phyloP scores from a whole-genome alignment of 352 stramenopile species.

The Pseudoperonospora humuli region DNA sequence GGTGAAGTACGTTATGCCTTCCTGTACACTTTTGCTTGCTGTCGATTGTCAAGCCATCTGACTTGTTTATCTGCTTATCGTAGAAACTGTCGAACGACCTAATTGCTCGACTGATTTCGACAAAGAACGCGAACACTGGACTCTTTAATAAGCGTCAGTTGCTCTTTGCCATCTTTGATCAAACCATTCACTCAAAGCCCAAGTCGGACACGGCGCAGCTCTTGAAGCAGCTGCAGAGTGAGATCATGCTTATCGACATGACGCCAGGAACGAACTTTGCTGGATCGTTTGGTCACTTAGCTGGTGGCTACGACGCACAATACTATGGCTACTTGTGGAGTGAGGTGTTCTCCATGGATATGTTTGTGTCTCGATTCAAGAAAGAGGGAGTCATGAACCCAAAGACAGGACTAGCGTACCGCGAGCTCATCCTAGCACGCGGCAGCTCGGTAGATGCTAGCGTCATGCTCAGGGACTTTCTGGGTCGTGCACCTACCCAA shows the following conservation, averaged over 20 bases:
- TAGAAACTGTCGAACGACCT: conserved; percentile 77
- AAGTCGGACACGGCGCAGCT: conserved; percentile 75
- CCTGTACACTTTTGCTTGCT: background rate
- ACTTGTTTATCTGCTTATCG: conserved; percentile 8
- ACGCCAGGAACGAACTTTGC: conserved; percentile 80
- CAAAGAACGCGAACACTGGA: conserved; percentile 80
- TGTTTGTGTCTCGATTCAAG: conserved; percentile 86
- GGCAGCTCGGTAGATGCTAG: conserved; percentile 74
- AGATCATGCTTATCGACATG: conserved; percentile 86
- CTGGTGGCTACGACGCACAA: conserved; percentile 66
- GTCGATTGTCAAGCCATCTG: background rate
- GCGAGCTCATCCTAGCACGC: conserved; percentile 79
- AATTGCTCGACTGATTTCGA: conserved; percentile 74
- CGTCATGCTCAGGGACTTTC: conserved; percentile 74
- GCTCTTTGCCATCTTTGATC: conserved; percentile 77
- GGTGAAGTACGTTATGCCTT: conserved; percentile 28
- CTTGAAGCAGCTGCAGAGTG: conserved; percentile 73
- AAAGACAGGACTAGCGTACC: conserved; percentile 72
- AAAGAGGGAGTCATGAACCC: conserved; percentile 78
- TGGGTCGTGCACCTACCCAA: conserved; percentile 70
- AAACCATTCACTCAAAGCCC: conserved; percentile 77
- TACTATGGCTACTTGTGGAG: conserved; percentile 90
- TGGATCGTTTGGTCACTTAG: conserved; percentile 78
- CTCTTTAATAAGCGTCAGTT: conserved; percentile 80
- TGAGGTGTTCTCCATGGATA: conserved; percentile 85